Base-by-base conservation (phyloP, 2,329 filamentous ascomycete species). In the Karstenula rhodostoma region DNA sequence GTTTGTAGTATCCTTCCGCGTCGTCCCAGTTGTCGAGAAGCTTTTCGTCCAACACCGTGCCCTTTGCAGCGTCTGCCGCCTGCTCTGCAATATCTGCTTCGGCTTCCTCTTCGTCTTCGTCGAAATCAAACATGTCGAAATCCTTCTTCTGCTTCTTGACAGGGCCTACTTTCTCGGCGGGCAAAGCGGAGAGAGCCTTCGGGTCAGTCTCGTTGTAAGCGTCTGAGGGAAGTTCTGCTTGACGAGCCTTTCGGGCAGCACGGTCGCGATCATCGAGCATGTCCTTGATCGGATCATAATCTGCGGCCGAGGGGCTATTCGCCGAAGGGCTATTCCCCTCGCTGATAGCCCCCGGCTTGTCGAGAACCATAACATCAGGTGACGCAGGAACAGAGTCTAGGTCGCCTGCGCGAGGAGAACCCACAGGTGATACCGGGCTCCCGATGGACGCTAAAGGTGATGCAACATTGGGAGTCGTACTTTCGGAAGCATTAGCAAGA, bases 21-120 rank as follows among this genome's bases (percentile, higher is more conserved):
- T 98, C 95, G 73, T 96, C 94, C 89, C 89, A 92, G 61, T 96
- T 94, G 72, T 98, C 94, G 55, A 97, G 86, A 77, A 96, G 90
- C 63, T 90, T 92, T 64, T 90, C 89, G 69, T 89, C 86, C 33
- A 89, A 75, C 10, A 74, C 66, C 17, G 68, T 72, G 50, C 72
- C 72, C 57, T 74, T 75, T 2, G 65, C 57, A 17, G 58, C 48
- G n/a, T 58, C 61, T 25, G 63, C 59, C 9, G 65, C 59, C 46
- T 67, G 66, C 94, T 91, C 64, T 82, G 81, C 76, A 89, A 89
- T 73, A 87, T 86, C 56, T 88, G 77, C 77, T 82, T 93, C 90
- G 59, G 93, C 67, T 82, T 83, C 76, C 83, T 93, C 90, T 60
- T 94, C 92, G 57, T 89, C 86, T 9, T 87, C 81, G 58, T 83